Base-by-base conservation (phyloP, 345 rosid genomes). In the Eucalyptus guilfoylei region DNA sequence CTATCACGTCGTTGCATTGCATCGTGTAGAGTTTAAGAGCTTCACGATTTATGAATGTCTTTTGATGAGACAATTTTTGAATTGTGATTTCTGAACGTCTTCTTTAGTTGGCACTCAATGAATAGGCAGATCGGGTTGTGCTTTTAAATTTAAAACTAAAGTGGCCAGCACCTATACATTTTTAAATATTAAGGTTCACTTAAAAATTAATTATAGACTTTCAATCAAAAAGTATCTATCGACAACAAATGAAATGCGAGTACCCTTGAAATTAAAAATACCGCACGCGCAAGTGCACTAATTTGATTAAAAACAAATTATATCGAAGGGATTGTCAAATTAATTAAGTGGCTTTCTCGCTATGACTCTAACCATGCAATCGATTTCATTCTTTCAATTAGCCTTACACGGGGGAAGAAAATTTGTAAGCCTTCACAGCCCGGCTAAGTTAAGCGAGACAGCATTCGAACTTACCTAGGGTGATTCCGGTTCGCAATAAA, bases 1-100 rank as follows among this genome's bases (percentile, higher is more conserved):
- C 15, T 32, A 14, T 32, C 9, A 0, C 17, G 24, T 1, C 13
- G 2, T 69, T 9, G 7, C 80, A 34, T 69, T 69, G 26, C 1
- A 3, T 16, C 21, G 3, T 34, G 26, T 6, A 34, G 42, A 69
- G 44, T 11, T 4, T 37, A 17, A 69, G 26, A 69, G 81, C 11
- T 69, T 69, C 44, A 3, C 4, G 13, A 17, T 24, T 34, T 9
- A 6, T 34, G 81, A 15, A 34, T 34, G 44, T 9, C 44, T 11
- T 34, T 19, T 34, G 2, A 34, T 9, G 44, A 34, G 81, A 17
- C 34, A 17, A 10, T 9, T 34, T 69, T 17, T 69, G 2, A 9
- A 34, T 21, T 5, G 8, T 69, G 13, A 34, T 34, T 3, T 69
- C 7, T 69, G 24, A 19, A 34, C 21, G 26, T 34, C 81, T 17